These are phyloP conservation scores for Pochonia chlamydosporia DNA, from an alignment of 2,329 filamentous ascomycete genomes.

Conservation along the genomic window DNA sequence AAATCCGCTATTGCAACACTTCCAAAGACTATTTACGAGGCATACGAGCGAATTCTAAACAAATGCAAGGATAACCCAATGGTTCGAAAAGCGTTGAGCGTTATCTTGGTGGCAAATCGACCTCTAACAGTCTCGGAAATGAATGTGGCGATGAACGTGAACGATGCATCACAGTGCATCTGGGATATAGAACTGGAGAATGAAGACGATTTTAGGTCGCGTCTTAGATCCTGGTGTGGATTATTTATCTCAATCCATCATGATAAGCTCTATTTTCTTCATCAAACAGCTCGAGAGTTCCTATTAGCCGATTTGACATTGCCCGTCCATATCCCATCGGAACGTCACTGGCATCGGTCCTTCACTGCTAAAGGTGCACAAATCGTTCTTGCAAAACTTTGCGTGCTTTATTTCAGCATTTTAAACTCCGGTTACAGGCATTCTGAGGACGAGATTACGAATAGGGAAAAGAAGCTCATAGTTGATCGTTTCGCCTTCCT, in stretches of 20 bases:
- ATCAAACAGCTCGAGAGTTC: slow-evolving; percentile 27
- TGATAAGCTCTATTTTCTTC: slow-evolving; percentile 22
- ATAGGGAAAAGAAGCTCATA: background rate
- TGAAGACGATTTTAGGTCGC: slow-evolving; percentile 10
- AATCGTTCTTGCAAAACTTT: background rate
- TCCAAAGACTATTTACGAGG: background rate
- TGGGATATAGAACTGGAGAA: background rate
- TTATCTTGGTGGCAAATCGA: background rate
- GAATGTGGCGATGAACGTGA: background rate
- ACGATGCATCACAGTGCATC: background rate
- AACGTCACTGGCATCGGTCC: background rate
- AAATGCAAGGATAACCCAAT: background rate
- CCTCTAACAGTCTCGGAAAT: background rate
- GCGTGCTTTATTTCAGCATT: background rate
- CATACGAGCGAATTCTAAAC: background rate
- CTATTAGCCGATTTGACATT: slow-evolving; percentile 14
- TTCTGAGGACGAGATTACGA: background rate
- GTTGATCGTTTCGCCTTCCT: slow-evolving; percentile 9
- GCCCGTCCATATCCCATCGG: slow-evolving; percentile 4
- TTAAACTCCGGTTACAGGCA: background rate
- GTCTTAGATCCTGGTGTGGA: slow-evolving; percentile 19
- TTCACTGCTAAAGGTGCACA: background rate
- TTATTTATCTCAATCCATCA: slow-evolving; percentile 22
- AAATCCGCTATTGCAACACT: slow-evolving; percentile 11
- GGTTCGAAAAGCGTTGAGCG: background rate